Evolutionary conservation across 164 flowering plant species (phyloP).

Genomic region (Paratinospora sagittata): DNA sequence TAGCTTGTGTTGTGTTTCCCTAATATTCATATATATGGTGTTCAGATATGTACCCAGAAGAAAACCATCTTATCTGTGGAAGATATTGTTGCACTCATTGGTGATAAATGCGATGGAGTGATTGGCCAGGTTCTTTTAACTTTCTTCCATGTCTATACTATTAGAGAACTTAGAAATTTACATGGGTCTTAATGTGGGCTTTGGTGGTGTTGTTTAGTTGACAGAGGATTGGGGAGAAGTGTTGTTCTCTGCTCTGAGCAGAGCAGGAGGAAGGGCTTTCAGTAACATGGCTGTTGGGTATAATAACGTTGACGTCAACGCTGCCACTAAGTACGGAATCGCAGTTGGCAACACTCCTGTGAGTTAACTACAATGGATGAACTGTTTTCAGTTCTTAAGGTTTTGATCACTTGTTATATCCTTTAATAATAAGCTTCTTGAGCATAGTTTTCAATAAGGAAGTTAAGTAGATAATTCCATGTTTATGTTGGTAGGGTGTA

Average conservation of each 20-base stretch:
- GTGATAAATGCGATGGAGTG: slow-evolving; percentile 87
- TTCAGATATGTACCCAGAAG: slow-evolving; percentile 79
- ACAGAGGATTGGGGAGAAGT: slow-evolving; percentile 98
- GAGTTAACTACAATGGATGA: slow-evolving; percentile 21
- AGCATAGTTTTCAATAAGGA: background rate
- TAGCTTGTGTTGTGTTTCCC: background rate
- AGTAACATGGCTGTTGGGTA: slow-evolving; percentile 98
- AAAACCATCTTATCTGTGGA: slow-evolving; percentile 93
- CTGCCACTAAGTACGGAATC: slow-evolving; percentile 78
- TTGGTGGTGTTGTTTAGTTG: slow-evolving; percentile 33
- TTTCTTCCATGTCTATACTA: slow-evolving; percentile 2
- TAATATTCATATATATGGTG: no score
- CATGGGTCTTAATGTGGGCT: background rate
- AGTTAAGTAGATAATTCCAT: background rate
- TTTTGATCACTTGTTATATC: no score
- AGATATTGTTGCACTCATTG: slow-evolving; percentile 79
- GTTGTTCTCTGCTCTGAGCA: slow-evolving; percentile 78
- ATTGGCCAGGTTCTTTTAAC: slow-evolving; percentile 69
- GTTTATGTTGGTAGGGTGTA: slow-evolving; percentile 54
- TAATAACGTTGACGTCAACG: slow-evolving; percentile 89
- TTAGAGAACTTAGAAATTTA: background rate
- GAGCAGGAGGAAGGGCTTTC: slow-evolving; percentile 91
- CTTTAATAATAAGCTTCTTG: no score
- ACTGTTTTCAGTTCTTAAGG: background rate
- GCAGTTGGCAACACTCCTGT: slow-evolving; percentile 97